phyloP scores from a whole-genome alignment of 176 grass and related monocot species.

The Puya raimondii region DNA sequence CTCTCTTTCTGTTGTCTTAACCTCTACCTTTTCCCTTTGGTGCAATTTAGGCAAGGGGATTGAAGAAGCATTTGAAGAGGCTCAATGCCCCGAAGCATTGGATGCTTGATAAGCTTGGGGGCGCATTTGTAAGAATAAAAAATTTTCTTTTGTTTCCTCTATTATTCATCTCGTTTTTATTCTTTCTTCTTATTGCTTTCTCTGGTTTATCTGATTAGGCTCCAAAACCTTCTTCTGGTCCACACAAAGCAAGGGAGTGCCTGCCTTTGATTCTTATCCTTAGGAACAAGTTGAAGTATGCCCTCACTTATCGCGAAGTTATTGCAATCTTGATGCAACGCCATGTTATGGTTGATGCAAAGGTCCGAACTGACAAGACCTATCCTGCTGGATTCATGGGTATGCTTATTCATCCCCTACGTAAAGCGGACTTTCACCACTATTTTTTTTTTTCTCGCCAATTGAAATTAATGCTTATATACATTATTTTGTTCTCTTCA shows the following conservation, averaged over 20 bases:
- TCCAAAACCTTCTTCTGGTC: constrained; percentile 1
- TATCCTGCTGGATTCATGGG: background rate
- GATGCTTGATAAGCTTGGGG: background rate
- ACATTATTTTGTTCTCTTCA: background rate
- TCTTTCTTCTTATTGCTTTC: too few species aligned
- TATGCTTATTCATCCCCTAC: background rate
- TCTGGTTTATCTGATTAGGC: background rate
- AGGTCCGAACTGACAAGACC: background rate
- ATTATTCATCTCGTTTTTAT: background rate
- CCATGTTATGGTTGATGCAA: background rate
- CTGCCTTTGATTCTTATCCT: background rate
- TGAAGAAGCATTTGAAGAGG: constrained; percentile 3
- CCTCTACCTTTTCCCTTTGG: background rate
- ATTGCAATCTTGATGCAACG: constrained; percentile 1
- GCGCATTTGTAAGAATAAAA: background rate
- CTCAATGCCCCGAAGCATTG: constrained; percentile 1
- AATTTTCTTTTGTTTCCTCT: background rate
- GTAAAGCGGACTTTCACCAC: background rate
- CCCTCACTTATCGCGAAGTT: background rate
- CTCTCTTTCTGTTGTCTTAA: too few species aligned
- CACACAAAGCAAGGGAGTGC: background rate
- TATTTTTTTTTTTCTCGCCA: background rate
- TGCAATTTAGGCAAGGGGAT: background rate
- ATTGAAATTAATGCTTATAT: background rate
- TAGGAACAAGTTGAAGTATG: background rate